phyloP scores from a whole-genome alignment of 257 asterid species.

The Petunia secreta region DNA sequence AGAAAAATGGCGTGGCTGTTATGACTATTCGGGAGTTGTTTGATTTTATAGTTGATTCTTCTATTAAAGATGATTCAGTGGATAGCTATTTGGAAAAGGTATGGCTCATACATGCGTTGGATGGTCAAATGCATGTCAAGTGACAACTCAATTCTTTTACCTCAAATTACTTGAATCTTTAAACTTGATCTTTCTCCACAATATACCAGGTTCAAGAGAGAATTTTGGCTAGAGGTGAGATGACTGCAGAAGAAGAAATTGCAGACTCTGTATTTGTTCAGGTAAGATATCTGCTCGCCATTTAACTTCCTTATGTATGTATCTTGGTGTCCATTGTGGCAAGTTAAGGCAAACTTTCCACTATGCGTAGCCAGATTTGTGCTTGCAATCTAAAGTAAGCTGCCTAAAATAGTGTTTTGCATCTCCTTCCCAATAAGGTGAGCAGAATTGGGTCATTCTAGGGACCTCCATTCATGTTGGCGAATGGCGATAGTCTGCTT shows the following conservation, averaged over 20 bases:
- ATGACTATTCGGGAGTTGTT: conserved; percentile 89
- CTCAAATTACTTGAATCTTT: not conserved
- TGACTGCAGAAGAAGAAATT: conserved; percentile 87
- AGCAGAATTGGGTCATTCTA: not conserved
- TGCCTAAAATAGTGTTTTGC: not conserved
- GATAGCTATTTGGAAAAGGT: conserved; percentile 95
- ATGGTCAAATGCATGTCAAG: not conserved
- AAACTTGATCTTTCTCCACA: not conserved
- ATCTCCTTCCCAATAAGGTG: not conserved
- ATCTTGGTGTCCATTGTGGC: not conserved
- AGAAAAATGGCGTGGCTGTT: conserved; percentile 84
- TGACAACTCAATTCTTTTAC: conserved; percentile 15
- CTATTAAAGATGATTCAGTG: conserved; percentile 74
- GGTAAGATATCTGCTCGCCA: conserved; percentile 41
- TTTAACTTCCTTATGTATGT: not conserved
- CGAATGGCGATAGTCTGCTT: too few relatives aligned
- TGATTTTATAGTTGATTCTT: conserved; percentile 88
- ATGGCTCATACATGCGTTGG: not conserved
- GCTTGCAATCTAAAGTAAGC: not conserved
- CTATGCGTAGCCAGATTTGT: not conserved
- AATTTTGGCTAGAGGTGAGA: conserved; percentile 80
- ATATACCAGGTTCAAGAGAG: conserved; percentile 68
- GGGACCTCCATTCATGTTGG: not conserved
- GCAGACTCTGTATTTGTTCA: conserved; percentile 89
- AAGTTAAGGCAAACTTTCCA: not conserved